Conservation (phyloP, 1,284 basidiomycete genomes). For the Sanghuangporus sanghuang region DNA sequence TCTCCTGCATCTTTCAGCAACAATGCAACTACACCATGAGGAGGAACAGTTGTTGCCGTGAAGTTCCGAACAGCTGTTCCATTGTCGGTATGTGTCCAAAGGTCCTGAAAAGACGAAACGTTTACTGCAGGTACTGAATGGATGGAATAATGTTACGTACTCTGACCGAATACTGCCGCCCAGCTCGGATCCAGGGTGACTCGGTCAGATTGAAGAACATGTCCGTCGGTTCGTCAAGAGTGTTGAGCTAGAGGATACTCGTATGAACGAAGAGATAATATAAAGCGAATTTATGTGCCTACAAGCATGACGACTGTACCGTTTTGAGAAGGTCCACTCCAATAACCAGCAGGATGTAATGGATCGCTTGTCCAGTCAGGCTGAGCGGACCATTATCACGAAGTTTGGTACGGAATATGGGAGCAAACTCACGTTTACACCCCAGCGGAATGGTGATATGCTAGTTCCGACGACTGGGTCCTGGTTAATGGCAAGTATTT, state of each 20-base stretch:
- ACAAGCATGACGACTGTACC: slow-evolving; percentile 54
- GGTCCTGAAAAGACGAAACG: slow-evolving; percentile 38
- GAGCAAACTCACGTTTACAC: slow-evolving; percentile 40
- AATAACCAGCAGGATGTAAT: slow-evolving; percentile 45
- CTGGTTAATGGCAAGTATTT: slow-evolving; percentile 67
- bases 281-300: slow-evolving; percentile 15
- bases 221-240: slow-evolving; percentile 45
- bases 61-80: slow-evolving; percentile 61
- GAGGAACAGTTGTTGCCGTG: slow-evolving; percentile 51
- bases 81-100: slow-evolving; percentile 66
- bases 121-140: not conserved
- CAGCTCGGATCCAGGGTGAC: slow-evolving; percentile 65
- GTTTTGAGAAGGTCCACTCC: slow-evolving; percentile 46
- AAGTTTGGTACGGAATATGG: not conserved
- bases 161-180: slow-evolving; percentile 54
- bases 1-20: slow-evolving; percentile 60
- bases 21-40: slow-evolving; percentile 67
- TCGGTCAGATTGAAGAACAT: slow-evolving; percentile 63
- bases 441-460: slow-evolving; percentile 65
- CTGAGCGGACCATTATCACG: slow-evolving; percentile 23
- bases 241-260: slow-evolving; percentile 37
- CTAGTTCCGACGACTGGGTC: slow-evolving; percentile 56
- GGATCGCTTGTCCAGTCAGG: slow-evolving; percentile 43
- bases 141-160: slow-evolving; percentile 32
- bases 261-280: slow-evolving; percentile 1